phyloP scores from a whole-genome alignment of 176 grass and related monocot genomes.

The Phoenix dactylifera region DNA sequence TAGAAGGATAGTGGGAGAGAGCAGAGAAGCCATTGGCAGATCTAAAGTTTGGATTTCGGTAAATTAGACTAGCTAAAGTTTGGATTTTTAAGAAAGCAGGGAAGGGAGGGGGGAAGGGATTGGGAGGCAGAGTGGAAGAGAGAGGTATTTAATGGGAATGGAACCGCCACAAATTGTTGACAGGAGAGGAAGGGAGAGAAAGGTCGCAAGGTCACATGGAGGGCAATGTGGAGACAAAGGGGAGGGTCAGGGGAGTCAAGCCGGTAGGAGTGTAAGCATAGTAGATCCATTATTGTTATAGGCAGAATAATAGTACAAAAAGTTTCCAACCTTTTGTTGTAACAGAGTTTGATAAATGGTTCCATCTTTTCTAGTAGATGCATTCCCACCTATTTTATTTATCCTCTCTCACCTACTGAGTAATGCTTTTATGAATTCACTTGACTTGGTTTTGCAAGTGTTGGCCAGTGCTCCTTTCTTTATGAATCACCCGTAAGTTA shows the following conservation, averaged over 20 bases:
- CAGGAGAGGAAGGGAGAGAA: not conserved
- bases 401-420: too few species aligned
- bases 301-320: constrained; percentile 1
- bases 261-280: not conserved
- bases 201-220: constrained; percentile 12
- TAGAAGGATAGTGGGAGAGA: constrained; percentile 20
- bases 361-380: not conserved
- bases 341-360: not conserved
- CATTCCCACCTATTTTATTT: too few species aligned
- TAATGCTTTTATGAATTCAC: too few species aligned
- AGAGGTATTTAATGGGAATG: not conserved
- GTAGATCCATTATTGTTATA: not conserved
- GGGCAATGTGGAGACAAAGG: constrained; percentile 11
- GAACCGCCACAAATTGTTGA: not conserved
- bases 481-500: too few species aligned
- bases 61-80: constrained; percentile 4
- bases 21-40: constrained; percentile 26
- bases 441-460: too few species aligned
- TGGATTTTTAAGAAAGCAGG: not conserved
- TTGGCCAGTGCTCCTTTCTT: too few species aligned
- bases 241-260: not conserved
- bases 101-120: not conserved
- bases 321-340: not conserved
- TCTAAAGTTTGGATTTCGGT: constrained; percentile 8
- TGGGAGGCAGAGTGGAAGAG: too few species aligned